Percentiles rank a stretch among this genome's conserved stretches.
phyloP scores from a whole-genome alignment of 225 moss, liverwort and hornwort species.

The Rhytidiadelphus loreus region DNA sequence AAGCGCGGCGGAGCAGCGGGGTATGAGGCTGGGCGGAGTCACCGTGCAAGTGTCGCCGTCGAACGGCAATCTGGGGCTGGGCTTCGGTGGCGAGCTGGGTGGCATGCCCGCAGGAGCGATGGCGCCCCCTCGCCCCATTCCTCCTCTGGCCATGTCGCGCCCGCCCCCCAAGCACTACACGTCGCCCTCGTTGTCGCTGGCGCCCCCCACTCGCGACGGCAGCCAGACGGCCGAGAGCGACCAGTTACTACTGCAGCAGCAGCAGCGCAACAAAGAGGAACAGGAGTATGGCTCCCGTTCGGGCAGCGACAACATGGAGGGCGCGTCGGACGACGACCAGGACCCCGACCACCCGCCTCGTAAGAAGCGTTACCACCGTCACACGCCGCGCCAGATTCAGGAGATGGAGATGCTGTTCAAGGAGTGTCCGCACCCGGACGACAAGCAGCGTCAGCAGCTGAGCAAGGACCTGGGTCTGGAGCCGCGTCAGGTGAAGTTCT shows the following conservation, averaged over 20 bases:
- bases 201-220: conserved; percentile 70
- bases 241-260: conserved; percentile 18
- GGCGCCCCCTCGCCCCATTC: conserved; percentile 85
- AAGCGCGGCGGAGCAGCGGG: not conserved
- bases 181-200: conserved; percentile 73
- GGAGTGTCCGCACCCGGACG: conserved; percentile 90
- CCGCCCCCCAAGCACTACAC: conserved; percentile 72
- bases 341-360: conserved; percentile 70
- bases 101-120: conserved; percentile 91
- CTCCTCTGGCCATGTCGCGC: conserved; percentile 60
- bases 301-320: conserved; percentile 91
- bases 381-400: conserved; percentile 82
- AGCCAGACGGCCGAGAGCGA: conserved; percentile 80
- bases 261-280: conserved; percentile 43
- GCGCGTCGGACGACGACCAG: conserved; percentile 70
- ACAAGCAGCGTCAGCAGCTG: conserved; percentile 91
- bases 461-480: conserved; percentile 81
- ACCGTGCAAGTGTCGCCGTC: conserved; percentile 64
- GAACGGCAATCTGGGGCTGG: conserved; percentile 56
- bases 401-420: conserved; percentile 98
- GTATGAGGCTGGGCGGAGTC: conserved; percentile 89
- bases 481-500: conserved; percentile 92
- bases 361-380: conserved; percentile 81
- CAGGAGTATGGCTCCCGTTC: conserved; percentile 82
- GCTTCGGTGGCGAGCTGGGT: conserved; percentile 65